Evolutionary conservation across 495 filamentous ascomycete genomes (phyloP).

Genomic region (Penicillium crystallinum): DNA sequence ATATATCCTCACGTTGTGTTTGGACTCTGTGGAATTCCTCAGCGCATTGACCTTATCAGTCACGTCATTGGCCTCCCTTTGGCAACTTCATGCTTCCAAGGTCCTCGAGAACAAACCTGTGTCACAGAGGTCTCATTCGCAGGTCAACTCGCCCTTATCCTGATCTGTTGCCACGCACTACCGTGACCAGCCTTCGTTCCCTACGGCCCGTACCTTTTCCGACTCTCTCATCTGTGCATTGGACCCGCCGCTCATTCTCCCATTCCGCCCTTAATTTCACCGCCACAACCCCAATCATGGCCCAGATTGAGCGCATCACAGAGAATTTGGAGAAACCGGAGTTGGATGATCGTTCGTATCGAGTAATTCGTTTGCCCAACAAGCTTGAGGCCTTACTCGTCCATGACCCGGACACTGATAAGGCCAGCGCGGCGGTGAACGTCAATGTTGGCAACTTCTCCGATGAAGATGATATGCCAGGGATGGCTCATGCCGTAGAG

Average conservation of each 20-base stretch:
- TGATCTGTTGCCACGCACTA: constrained; percentile 17
- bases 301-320: constrained; percentile 62
- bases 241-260: constrained; percentile 19
- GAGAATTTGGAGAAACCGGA: constrained; percentile 81
- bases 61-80: constrained; percentile 9
- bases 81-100: constrained; percentile 35
- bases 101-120: constrained; percentile 35
- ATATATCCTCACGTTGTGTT: not conserved
- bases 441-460: constrained; percentile 96
- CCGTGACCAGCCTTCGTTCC: constrained; percentile 7
- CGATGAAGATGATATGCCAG: constrained; percentile 86
- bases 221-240: constrained; percentile 15
- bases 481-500: constrained; percentile 86
- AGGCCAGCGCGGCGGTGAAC: constrained; percentile 90
- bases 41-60: constrained; percentile 9
- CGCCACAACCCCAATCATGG: constrained; percentile 29
- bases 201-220: constrained; percentile 12
- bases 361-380: constrained; percentile 81
- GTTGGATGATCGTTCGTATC: constrained; percentile 82
- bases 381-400: constrained; percentile 91
- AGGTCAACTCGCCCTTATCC: constrained; percentile 16
- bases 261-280: constrained; percentile 20
- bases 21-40: not conserved
- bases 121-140: constrained; percentile 26
- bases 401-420: constrained; percentile 93